Evolutionary conservation across 768 basidiomycete species (phyloP), one percentile per base, ranked within the genome.

Genomic region (Pholiota conissans): DNA sequence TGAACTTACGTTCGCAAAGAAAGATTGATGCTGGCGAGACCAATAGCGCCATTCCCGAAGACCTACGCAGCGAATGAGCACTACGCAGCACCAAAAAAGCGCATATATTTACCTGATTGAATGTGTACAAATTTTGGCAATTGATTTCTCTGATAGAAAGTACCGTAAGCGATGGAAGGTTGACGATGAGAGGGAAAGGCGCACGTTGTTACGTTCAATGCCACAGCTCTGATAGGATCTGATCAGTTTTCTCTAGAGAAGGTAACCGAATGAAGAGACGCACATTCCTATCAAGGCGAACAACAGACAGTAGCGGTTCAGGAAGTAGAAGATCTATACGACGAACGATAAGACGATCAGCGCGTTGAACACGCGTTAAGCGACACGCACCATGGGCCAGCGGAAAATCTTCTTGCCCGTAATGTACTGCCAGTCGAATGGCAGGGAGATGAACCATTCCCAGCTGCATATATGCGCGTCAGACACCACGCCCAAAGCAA

Each of bases 201-300:
- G 65, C 71, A 81, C 75, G 73, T 73, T 55, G 76, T 83, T 45
- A 87, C 82, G 59, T 88, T 84, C 60, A 87, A 69, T 0, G 85
- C 80, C 45, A 86, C 74, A 16, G 82, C 70, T 58, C 86, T 88
- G 55, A 45, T 61, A 39, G 47, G 7, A 57, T 46, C 22, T 35
- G 16, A 26, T 27, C 18, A 48, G 37, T 42, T 20, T 8, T 39
- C 27, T 24, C 30, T 14, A 22, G 37, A 47, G 55, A 30, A 28
- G 30, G 60, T 50, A 57, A 49, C 28, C 7, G 18, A 39, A 54
- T 14, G 34, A 16, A 46, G 34, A 29, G 16, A 72, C 87, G 65
- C 62, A 89, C 88, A 90, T 87, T 65, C 88, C 88, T 55, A 87
- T 76, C 58, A 89, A 70, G 2, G 88, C 84, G 60, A 87, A 77